A percentile compares a stretch with the other conserved stretches of the same genome.
phyloP scores from a whole-genome alignment of 2,329 filamentous ascomycete species.

The Colletotrichum aenigma region DNA sequence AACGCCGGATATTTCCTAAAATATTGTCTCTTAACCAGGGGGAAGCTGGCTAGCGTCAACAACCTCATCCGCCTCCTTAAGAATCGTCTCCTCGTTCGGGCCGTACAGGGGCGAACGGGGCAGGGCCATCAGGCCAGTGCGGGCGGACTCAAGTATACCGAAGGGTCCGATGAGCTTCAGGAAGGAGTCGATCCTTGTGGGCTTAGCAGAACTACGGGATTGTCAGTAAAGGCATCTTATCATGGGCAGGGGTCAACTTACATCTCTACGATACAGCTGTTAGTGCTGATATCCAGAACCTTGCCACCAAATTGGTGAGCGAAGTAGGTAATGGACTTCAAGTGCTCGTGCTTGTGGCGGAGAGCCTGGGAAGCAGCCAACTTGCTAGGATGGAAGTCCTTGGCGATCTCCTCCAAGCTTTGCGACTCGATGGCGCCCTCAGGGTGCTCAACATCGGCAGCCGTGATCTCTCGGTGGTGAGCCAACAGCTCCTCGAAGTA shows the following conservation, averaged over 20 bases:
- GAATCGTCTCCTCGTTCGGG: conserved; percentile 69
- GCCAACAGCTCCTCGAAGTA: conserved; percentile 97
- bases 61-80: conserved; percentile 90
- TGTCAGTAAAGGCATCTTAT: conserved; percentile 25
- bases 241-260: conserved; percentile 52
- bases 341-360: conserved; percentile 95
- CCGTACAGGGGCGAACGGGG: conserved; percentile 88
- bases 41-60: conserved; percentile 94
- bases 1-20: conserved; percentile 22
- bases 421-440: conserved; percentile 36
- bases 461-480: conserved; percentile 89
- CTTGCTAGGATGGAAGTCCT: conserved; percentile 89
- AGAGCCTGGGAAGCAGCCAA: conserved; percentile 87
- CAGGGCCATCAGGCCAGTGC: conserved; percentile 95
- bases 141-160: conserved; percentile 93
- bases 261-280: conserved; percentile 98
- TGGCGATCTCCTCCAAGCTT: conserved; percentile 50
- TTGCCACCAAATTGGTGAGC: conserved; percentile 98
- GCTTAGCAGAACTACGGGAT: conserved; percentile 79
- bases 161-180: conserved; percentile 95
- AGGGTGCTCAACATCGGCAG: conserved; percentile 47
- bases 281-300: conserved; percentile 96
- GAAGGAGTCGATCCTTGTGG: conserved; percentile 92
- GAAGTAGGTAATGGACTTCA: conserved; percentile 95
- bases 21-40: conserved; percentile 68